These are phyloP conservation scores for Fragosphaeria purpurea DNA, from an alignment of 2,329 filamentous ascomycete genomes.

Conservation along the genomic window DNA sequence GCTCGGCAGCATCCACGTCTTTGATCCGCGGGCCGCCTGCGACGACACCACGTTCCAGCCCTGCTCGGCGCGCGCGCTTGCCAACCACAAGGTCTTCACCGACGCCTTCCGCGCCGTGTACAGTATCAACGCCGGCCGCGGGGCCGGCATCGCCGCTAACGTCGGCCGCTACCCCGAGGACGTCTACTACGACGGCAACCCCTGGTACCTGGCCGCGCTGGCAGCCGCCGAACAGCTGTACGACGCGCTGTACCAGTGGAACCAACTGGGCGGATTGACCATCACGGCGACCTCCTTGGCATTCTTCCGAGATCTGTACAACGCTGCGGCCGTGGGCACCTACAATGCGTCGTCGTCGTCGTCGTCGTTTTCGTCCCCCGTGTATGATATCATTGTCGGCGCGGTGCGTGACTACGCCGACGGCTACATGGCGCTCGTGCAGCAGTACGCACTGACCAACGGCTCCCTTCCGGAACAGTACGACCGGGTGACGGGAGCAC, in stretches of 20 bases:
- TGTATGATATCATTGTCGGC: constrained; percentile 32
- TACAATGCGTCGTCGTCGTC: constrained; percentile 34
- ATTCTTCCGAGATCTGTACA: constrained; percentile 61
- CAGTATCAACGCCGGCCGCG: constrained; percentile 55
- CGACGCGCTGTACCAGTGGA: constrained; percentile 64
- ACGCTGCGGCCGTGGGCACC: constrained; percentile 49
- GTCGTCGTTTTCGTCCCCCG: constrained; percentile 11
- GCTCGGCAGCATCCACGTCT: constrained; percentile 55
- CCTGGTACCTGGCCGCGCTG: constrained; percentile 62
- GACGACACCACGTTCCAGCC: constrained; percentile 68
- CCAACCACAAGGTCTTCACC: constrained; percentile 66
- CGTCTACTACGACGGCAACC: constrained; percentile 66
- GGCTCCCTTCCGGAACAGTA: constrained; percentile 63
- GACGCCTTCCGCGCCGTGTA: constrained; percentile 67
- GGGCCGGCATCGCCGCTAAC: constrained; percentile 47
- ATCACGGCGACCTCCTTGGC: constrained; percentile 54
- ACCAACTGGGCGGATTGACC: constrained; percentile 49
- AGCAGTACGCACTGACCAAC: constrained; percentile 49
- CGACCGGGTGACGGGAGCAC: constrained; percentile 37
- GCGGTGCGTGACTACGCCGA: constrained; percentile 50
- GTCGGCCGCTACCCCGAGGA: constrained; percentile 64
- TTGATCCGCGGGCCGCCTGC: constrained; percentile 57
- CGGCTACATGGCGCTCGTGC: constrained; percentile 51
- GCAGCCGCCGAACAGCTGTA: constrained; percentile 75
- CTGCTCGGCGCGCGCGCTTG: constrained; percentile 57